Base-by-base conservation (phyloP, 2,329 filamentous ascomycete genomes). In the Teratosphaeria zuluensis region DNA sequence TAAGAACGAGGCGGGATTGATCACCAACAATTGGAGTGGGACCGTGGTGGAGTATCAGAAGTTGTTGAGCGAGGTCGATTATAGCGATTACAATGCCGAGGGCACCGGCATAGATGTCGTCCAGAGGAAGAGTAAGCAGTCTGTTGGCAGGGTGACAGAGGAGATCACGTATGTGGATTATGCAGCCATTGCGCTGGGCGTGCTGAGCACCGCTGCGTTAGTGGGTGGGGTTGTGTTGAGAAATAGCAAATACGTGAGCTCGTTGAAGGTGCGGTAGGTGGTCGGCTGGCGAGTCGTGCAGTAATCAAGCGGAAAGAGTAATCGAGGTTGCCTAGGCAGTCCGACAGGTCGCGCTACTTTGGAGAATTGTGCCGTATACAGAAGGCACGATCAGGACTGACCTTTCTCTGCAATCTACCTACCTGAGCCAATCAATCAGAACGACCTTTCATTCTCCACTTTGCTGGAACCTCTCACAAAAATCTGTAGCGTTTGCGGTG, bases 31-130 rank as follows among this genome's bases (percentile, higher is more conserved):
- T 64, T 84, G 81, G 76, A 69, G 62, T 11, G 58, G 79, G 0
- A 82, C 77, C 0, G 82, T 81, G 5, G 65, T 84, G 0, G 76
- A 80, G 53, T 85, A 84, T 65, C 82, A 84, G 69, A 72, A 78
- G 55, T 61, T 72, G 61, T 61, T 78, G 56, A 65, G 69, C 8
- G 69, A 68, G 16, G 75, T 81, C 0, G 61, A 76, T 24, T 79
- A 75, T 72, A 71, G 71, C 0, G 78, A 81, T 54, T 81, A 74
- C 59, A 73, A 76, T 4, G 65, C 72, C n/a, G 61, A 68, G 51
- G 72, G 73, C 14, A 62, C 60, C 54, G 75, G 71, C 1, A 70
- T 63, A 56, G 67, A 62, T 19, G 65, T 69, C 3, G 68, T 75
- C 19, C 55, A 63, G 55, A 68, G 69, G n/a, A 73, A 69, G 67